phyloP scores from a whole-genome alignment of 495 filamentous ascomycete species.

The Penicillium antarcticum region DNA sequence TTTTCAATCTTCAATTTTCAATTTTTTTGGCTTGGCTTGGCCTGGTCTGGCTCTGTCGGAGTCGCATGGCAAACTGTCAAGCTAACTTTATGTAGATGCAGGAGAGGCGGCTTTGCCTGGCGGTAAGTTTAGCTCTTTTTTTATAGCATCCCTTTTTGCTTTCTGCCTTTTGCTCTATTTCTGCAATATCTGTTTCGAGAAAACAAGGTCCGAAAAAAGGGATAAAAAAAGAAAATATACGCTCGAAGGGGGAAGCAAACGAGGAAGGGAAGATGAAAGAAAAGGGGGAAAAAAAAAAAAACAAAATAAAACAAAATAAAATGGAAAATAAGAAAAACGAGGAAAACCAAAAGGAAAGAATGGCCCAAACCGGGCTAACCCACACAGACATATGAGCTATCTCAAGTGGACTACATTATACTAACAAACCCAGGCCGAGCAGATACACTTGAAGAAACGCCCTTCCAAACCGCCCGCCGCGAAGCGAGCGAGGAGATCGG shows the following conservation, averaged over 20 bases:
- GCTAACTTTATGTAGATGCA: conserved; percentile 37
- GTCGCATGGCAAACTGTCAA: conserved; percentile 6
- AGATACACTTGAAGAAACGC: conserved; percentile 44
- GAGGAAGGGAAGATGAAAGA: conserved; percentile 2
- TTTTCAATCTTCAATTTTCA: not conserved
- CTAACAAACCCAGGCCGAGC: conserved; percentile 41
- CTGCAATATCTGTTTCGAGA: not conserved
- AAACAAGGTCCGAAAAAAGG: not conserved
- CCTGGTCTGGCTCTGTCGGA: not conserved
- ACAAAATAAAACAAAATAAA: not conserved
- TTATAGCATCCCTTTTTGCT: too few relatives aligned
- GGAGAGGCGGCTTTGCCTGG: conserved; percentile 89
- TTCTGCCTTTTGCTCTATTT: too few relatives aligned
- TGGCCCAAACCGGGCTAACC: too few relatives aligned
- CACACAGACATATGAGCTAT: not conserved
- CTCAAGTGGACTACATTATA: not conserved
- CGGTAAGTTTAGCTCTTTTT: conserved; percentile 47
- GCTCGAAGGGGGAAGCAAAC: not conserved
- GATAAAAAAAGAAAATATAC: not conserved
- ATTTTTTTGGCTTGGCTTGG: not conserved
- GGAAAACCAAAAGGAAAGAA: not conserved
- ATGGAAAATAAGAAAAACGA: not conserved
- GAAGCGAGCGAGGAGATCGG: conserved; percentile 93
- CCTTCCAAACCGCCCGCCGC: conserved; percentile 75
- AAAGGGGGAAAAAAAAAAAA: not conserved